Conservation (phyloP, 2,329 filamentous ascomycete genomes). For the Ophiostoma sp. region DNA sequence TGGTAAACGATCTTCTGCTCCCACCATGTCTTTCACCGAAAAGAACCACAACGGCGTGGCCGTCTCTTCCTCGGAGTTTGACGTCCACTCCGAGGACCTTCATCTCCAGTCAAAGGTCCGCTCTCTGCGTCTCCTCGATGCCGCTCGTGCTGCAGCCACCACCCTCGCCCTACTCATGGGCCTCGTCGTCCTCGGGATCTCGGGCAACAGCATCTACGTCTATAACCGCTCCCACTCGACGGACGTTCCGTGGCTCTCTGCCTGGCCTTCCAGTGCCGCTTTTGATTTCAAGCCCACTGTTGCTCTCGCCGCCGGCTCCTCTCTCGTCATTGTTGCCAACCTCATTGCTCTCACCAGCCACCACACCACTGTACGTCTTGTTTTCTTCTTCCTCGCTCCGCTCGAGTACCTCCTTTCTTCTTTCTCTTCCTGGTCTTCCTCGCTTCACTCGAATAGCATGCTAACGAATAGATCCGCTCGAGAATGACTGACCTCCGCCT, state of each 20-base stretch:
- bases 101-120: slow-evolving; percentile 38
- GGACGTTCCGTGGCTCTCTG: slow-evolving; percentile 36
- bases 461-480: slow-evolving; percentile 35
- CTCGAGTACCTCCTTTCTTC: slow-evolving; percentile 35
- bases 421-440: neutral
- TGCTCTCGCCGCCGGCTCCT: slow-evolving; percentile 48
- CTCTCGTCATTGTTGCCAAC: slow-evolving; percentile 46
- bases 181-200: slow-evolving; percentile 49
- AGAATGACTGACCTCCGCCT: slow-evolving; percentile 34
- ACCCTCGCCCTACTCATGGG: slow-evolving; percentile 46
- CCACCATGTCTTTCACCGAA: slow-evolving; percentile 20
- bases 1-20: neutral
- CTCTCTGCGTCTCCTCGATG: slow-evolving; percentile 40
- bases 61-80: slow-evolving; percentile 43
- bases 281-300: slow-evolving; percentile 54
- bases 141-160: slow-evolving; percentile 44
- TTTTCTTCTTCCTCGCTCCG: slow-evolving; percentile 31
- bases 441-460: neutral
- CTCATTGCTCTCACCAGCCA: slow-evolving; percentile 46
- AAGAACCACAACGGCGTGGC: slow-evolving; percentile 10
- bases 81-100: slow-evolving; percentile 41
- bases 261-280: slow-evolving; percentile 49
- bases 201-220: slow-evolving; percentile 49
- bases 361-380: slow-evolving; percentile 43
- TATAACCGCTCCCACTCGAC: slow-evolving; percentile 51